Evolutionary conservation across 1,284 basidiomycete genomes (phyloP).

Genomic region (Cutaneotrichosporon cutaneum): DNA sequence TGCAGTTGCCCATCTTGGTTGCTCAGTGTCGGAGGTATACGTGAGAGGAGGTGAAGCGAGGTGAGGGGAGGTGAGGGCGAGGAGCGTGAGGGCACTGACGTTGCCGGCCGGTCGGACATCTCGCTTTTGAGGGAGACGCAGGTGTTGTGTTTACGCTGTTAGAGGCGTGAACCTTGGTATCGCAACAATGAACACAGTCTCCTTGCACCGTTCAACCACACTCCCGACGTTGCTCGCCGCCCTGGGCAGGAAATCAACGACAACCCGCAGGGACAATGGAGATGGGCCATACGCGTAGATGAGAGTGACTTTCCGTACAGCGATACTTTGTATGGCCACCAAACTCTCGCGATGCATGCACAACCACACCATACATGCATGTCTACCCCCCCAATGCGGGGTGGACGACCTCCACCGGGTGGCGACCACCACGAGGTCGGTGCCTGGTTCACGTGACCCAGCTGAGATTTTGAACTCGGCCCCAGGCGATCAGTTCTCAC

Average conservation of each 20-base stretch:
- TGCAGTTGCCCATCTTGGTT: background rate
- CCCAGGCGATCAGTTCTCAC: background rate
- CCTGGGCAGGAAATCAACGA: too few species aligned
- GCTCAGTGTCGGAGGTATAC: background rate
- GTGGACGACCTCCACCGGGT: constrained; percentile 7
- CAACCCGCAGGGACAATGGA: background rate
- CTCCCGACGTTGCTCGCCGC: too few species aligned
- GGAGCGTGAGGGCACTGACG: background rate
- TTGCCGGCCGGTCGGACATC: too few species aligned
- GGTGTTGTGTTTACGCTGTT: background rate
- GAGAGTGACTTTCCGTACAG: background rate
- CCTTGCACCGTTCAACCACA: background rate
- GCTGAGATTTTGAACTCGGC: constrained; percentile 14
- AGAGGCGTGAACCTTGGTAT: background rate
- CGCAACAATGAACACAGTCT: background rate
- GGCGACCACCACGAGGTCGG: background rate
- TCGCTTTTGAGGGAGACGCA: background rate
- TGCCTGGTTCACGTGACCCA: constrained; percentile 8
- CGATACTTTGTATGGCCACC: too few species aligned
- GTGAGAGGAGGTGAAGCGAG: background rate
- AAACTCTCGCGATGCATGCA: background rate
- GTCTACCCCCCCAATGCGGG: background rate
- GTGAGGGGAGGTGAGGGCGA: background rate
- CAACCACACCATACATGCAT: background rate
- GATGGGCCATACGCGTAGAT: background rate